Evolutionary conservation across 1,284 basidiomycete species (phyloP).

Genomic region (Marasmius oreades): DNA sequence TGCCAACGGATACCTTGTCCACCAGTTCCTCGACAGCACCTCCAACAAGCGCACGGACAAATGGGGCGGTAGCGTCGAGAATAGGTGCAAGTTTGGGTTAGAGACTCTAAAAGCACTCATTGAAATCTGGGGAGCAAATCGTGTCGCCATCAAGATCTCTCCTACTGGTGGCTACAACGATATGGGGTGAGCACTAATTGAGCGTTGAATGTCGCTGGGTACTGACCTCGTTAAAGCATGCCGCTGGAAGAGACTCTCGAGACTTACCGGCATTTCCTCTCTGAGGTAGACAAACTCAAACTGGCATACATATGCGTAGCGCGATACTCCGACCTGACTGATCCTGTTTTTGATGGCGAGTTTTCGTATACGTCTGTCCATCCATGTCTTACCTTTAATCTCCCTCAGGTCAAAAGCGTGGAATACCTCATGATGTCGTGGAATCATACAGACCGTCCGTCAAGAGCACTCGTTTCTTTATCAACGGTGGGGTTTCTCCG

Average conservation of each 20-base stretch:
- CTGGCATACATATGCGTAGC: conserved; percentile 19
- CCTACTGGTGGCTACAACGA: conserved; percentile 49
- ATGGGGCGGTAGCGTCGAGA: conserved; percentile 58
- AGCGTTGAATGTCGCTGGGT: conserved; percentile 12
- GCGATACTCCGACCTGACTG: conserved; percentile 29
- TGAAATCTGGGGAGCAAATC: conserved; percentile 47
- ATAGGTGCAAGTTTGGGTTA: conserved; percentile 51
- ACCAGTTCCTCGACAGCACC: conserved; percentile 54
- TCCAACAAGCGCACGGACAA: conserved; percentile 57
- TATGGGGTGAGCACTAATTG: conserved; percentile 29
- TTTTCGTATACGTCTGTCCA: neutral
- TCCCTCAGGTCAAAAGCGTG: conserved; percentile 11
- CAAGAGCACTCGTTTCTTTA: conserved; percentile 26
- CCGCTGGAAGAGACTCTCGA: conserved; percentile 29
- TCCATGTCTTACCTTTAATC: neutral
- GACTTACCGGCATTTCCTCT: conserved; percentile 21
- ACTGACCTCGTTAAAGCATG: conserved; percentile 29
- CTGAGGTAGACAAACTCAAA: conserved; percentile 19
- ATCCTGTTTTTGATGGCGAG: conserved; percentile 20
- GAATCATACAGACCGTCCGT: conserved; percentile 33
- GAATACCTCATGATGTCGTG: conserved; percentile 20
- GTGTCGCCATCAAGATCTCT: conserved; percentile 48
- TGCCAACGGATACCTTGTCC: conserved; percentile 47
- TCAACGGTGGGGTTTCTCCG: conserved; percentile 30
- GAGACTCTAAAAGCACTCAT: conserved; percentile 46